A percentile compares a stretch with the other conserved stretches of the same genome.
phyloP scores from a whole-genome alignment of 805 yeast genomes.

The Wickerhamomyces subpelliculosus region DNA sequence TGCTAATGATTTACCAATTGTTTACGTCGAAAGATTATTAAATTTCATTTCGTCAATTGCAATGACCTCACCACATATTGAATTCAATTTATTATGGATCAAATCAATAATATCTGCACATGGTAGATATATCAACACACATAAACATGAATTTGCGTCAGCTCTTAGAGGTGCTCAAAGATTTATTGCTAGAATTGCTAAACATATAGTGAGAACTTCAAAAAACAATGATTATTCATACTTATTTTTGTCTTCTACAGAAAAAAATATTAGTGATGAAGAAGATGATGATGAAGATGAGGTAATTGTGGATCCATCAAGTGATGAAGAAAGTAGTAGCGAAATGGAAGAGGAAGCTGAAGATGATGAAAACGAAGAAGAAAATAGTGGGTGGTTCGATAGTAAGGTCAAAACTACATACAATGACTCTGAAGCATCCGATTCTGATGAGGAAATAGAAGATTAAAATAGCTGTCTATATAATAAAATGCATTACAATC shows the following conservation, averaged over 20 bases:
- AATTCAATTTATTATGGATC: slow-evolving; percentile 80
- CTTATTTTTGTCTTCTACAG: slow-evolving; percentile 37
- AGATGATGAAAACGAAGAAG: slow-evolving; percentile 11
- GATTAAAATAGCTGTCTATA: no score
- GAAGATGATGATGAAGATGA: slow-evolving; percentile 20
- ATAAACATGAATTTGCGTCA: slow-evolving; percentile 57
- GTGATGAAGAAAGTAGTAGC: no score
- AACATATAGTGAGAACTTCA: slow-evolving; percentile 56
- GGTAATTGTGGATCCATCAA: slow-evolving; percentile 8
- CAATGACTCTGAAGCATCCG: slow-evolving; percentile 7
- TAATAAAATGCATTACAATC: no score
- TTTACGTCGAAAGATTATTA: slow-evolving; percentile 65
- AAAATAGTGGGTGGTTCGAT: slow-evolving; percentile 22
- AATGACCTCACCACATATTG: slow-evolving; percentile 73
- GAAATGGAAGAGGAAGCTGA: slow-evolving; percentile 7
- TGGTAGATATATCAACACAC: slow-evolving; percentile 63
- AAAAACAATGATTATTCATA: slow-evolving; percentile 48
- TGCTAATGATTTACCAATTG: slow-evolving; percentile 62
- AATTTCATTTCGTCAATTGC: slow-evolving; percentile 62
- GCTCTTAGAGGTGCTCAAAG: slow-evolving; percentile 66
- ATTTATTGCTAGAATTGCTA: slow-evolving; percentile 66
- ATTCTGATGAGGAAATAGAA: slow-evolving; percentile 1
- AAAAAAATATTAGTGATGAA: slow-evolving; percentile 11
- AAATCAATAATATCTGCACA: slow-evolving; percentile 60
- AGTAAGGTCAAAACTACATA: slow-evolving; percentile 4